Conservation (phyloP, 768 basidiomycete species). For the Hemileccinum rubropunctum region DNA sequence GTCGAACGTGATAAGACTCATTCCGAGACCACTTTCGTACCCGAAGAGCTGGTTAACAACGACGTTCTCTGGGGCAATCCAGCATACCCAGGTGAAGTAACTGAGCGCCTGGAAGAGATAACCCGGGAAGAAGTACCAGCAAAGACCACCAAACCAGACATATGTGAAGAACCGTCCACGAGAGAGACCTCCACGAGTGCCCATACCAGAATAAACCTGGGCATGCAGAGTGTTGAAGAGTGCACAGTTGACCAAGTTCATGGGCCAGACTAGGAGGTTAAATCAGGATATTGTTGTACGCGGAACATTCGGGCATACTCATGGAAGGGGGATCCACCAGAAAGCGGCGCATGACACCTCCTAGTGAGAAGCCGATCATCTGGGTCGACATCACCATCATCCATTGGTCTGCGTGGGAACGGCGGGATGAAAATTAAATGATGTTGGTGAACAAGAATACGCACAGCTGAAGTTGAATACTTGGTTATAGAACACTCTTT, state of each 20-base stretch:
- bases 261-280: constrained; percentile 64
- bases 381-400: constrained; percentile 71
- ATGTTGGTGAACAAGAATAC: constrained; percentile 6
- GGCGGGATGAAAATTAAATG: not conserved
- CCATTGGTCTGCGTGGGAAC: constrained; percentile 45
- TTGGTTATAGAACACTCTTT: constrained; percentile 65
- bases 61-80: constrained; percentile 72
- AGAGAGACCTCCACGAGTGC: constrained; percentile 43
- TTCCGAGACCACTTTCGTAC: constrained; percentile 51
- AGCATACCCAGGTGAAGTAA: constrained; percentile 58
- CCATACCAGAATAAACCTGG: constrained; percentile 45
- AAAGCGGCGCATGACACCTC: constrained; percentile 59
- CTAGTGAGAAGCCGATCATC: constrained; percentile 61
- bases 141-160: constrained; percentile 38
- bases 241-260: constrained; percentile 66
- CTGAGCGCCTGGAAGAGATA: constrained; percentile 69
- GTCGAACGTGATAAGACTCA: constrained; percentile 78
- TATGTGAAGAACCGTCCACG: constrained; percentile 53
- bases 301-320: constrained; percentile 39
- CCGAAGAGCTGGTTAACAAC: constrained; percentile 78
- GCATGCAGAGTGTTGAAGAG: constrained; percentile 76
- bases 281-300: not conserved
- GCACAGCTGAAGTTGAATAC: constrained; percentile 48
- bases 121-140: constrained; percentile 65
- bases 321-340: constrained; percentile 63